These are phyloP conservation scores for Sporothrix globosa DNA, from an alignment of 2,329 filamentous ascomycete genomes.

Conservation along the genomic window DNA sequence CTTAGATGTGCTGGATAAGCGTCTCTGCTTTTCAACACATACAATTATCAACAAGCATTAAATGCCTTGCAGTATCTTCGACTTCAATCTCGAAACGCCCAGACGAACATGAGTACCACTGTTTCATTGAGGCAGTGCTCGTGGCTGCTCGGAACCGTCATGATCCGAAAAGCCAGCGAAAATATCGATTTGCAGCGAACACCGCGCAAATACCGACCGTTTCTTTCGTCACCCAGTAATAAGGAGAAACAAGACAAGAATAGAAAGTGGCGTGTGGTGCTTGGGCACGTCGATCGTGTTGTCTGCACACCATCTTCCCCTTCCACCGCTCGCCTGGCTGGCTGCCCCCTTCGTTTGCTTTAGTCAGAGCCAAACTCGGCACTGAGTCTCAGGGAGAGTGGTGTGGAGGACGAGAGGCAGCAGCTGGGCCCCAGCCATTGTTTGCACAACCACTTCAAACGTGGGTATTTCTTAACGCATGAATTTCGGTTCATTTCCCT, in stretches of 20 bases:
- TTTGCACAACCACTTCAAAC: conserved; percentile 15
- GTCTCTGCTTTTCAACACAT: too few species aligned
- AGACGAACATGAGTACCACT: not conserved
- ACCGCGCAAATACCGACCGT: not conserved
- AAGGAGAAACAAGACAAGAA: not conserved
- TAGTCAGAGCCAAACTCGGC: not conserved
- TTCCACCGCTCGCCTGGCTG: not conserved
- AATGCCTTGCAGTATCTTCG: not conserved
- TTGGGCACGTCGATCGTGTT: conserved; percentile 15
- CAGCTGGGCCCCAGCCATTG: not conserved
- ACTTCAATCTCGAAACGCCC: conserved; percentile 15
- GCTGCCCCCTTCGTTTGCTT: not conserved
- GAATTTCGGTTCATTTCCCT: not conserved
- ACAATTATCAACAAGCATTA: too few species aligned
- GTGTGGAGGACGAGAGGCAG: not conserved
- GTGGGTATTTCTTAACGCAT: conserved; percentile 14
- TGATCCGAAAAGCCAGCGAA: not conserved
- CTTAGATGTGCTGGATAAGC: too few species aligned
- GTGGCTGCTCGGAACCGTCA: conserved; percentile 10
- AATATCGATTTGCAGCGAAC: not conserved
- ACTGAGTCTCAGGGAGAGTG: not conserved
- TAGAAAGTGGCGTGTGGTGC: conserved; percentile 7
- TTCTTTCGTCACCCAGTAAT: not conserved
- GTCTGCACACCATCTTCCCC: conserved; percentile 10
- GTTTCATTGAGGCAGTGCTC: conserved; percentile 7